Percentiles rank a stretch among this genome's conserved stretches.
These are phyloP conservation scores for Pilaira anomala DNA, from an alignment of 192 early-diverging fungal genomes.

Conservation along the genomic window DNA sequence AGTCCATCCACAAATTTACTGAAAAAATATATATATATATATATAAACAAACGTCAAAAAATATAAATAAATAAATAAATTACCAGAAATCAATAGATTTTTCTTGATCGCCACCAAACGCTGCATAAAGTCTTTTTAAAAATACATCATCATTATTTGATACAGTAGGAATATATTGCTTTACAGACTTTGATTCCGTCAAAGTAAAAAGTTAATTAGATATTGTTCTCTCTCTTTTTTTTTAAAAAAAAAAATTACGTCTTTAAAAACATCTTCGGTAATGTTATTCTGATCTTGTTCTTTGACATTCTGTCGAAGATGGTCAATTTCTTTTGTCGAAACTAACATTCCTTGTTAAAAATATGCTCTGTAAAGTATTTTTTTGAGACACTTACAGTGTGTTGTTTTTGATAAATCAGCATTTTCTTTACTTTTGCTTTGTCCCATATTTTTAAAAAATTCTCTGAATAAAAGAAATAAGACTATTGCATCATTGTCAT, in stretches of 20 bases:
- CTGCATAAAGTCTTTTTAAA: slow-evolving; percentile 71
- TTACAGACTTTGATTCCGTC: slow-evolving; percentile 42
- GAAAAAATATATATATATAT: too few species aligned
- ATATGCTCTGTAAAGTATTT: neutral
- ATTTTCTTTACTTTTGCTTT: slow-evolving; percentile 53
- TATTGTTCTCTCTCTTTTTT: neutral
- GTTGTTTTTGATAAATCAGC: slow-evolving; percentile 43
- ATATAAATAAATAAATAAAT: slow-evolving; percentile 25
- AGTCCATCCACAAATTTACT: slow-evolving; percentile 64
- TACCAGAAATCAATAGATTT: slow-evolving; percentile 60
- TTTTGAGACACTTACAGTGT: slow-evolving; percentile 40
- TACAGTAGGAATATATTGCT: slow-evolving; percentile 53
- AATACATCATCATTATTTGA: slow-evolving; percentile 65
- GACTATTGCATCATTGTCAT: too few species aligned
- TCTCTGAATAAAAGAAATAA: too few species aligned
- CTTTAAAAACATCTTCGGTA: slow-evolving; percentile 68
- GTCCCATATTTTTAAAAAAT: slow-evolving; percentile 37
- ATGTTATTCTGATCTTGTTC: slow-evolving; percentile 45
- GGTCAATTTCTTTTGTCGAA: slow-evolving; percentile 45
- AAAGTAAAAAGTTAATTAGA: neutral
- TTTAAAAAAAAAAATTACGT: slow-evolving; percentile 40
- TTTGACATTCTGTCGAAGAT: slow-evolving; percentile 48
- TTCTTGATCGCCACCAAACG: slow-evolving; percentile 70
- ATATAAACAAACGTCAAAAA: slow-evolving; percentile 8
- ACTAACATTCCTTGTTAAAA: slow-evolving; percentile 24